Evolutionary conservation across 208 protist species (phyloP).

Genomic region (Angomonas ambiguus): DNA sequence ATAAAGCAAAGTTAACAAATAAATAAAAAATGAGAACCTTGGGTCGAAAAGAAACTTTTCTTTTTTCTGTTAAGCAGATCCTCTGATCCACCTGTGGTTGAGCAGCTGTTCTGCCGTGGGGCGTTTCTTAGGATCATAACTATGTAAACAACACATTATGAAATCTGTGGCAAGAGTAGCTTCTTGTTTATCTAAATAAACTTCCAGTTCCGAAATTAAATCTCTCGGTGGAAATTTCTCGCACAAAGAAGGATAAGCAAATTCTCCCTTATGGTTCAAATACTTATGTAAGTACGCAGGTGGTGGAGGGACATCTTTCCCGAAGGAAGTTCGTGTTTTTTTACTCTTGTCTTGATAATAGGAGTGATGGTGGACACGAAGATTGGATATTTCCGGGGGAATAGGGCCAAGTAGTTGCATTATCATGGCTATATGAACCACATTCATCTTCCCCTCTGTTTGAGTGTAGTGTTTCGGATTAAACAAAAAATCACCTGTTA

Average conservation of each 20-base stretch:
- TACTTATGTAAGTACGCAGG: slow-evolving; percentile 63
- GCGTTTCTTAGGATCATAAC: slow-evolving; percentile 59
- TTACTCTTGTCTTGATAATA: slow-evolving; percentile 23
- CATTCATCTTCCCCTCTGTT: slow-evolving; percentile 54
- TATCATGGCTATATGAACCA: slow-evolving; percentile 80
- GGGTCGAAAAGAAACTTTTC: too few species aligned
- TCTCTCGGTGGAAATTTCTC: slow-evolving; percentile 32
- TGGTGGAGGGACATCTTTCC: slow-evolving; percentile 12
- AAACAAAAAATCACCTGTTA: slow-evolving; percentile 85
- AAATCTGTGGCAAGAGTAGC: slow-evolving; percentile 36
- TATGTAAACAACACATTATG: slow-evolving; percentile 51
- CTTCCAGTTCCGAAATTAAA: slow-evolving; percentile 48
- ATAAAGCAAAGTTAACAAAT: slow-evolving; percentile 12
- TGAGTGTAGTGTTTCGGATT: slow-evolving; percentile 70
- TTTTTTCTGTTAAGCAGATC: slow-evolving; percentile 5
- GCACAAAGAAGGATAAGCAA: slow-evolving; percentile 57
- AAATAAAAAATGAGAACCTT: neutral
- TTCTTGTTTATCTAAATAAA: slow-evolving; percentile 29
- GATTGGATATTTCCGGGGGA: slow-evolving; percentile 40
- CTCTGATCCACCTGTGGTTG: slow-evolving; percentile 46
- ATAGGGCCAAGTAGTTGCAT: slow-evolving; percentile 76
- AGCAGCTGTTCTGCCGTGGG: slow-evolving; percentile 50
- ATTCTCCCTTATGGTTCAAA: slow-evolving; percentile 45
- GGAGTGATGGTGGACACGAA: slow-evolving; percentile 33
- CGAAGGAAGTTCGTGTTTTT: neutral